Evolutionary conservation across 805 yeast genomes (phyloP), one percentile per base, ranked within the genome.

Genomic region (Nakazawaea pomicola): DNA sequence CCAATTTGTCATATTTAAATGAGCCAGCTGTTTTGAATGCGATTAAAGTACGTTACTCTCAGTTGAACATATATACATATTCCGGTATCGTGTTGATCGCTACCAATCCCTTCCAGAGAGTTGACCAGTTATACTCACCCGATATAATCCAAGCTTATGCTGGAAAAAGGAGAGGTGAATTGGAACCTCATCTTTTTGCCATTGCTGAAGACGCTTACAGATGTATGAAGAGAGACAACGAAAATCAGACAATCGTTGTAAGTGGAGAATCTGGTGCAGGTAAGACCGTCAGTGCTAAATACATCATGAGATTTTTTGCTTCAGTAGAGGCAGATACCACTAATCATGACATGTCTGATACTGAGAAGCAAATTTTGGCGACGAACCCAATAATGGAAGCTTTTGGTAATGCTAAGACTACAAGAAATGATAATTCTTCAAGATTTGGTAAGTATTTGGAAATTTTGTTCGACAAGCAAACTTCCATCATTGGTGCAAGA

Each of bases 261-360:
- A 80, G 90, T 52, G 99, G 99, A 65, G 99, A 91, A 65, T 86
- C 96, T 6, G 99, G 99, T 63, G 98, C 99, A 21, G 99, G 99
- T 62, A 93, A 91, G 56, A 93, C 98, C 4, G 98, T 91, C 31
- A 81, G 93, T 48, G 99, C 99, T 29, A 91, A 91, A 60, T 91
- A 86, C 62, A 91, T 91, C 49, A 91, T 91, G 98, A 79, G 98
- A 61, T 91, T 90, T 63, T 90, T 91, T 61, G 98, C 98, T 3
- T 81, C 95, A 14, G 97, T 91, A 12, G 97, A 91, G 46, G 60
- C 65, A 8, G 70, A 69, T 48, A 57, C 57, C 30, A 61, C 66
- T 40, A 64, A 60, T 38, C 67, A 65, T 50, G 91, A 87, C 50
- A 83, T 91, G 83, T 83, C 95, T 23, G 84, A 83, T 47, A 91